phyloP scores from a whole-genome alignment of 2,329 filamentous ascomycete genomes.

The Xylariomycetidae sp. region DNA sequence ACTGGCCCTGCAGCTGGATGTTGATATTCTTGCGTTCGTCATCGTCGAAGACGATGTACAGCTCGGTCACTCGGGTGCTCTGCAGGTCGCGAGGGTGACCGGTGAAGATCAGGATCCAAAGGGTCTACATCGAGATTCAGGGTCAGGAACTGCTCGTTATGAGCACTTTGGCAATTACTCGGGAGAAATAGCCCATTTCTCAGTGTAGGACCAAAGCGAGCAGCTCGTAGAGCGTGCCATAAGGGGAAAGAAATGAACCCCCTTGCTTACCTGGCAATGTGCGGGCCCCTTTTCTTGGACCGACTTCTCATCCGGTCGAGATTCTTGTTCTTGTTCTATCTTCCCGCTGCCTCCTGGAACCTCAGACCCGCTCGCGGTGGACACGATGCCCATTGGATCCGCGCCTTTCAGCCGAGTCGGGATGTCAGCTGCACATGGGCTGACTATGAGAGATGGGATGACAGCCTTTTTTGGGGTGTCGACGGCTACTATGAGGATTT shows the following conservation, averaged over 20 bases:
- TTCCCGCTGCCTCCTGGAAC: conserved; percentile 7
- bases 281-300: no score
- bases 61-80: conserved; percentile 23
- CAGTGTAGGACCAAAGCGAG: no score
- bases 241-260: no score
- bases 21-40: conserved; percentile 24
- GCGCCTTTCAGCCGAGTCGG: conserved; percentile 10
- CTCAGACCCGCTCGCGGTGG: conserved; percentile 13
- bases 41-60: conserved; percentile 24
- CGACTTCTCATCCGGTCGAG: no score
- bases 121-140: no score
- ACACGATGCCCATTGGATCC: conserved; percentile 15
- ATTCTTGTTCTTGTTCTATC: conserved; percentile 11
- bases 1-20: conserved; percentile 22
- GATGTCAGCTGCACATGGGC: conserved; percentile 5
- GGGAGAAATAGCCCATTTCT: no score
- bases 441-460: conserved; percentile 5
- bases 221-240: no score
- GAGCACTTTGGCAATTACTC: conserved; percentile 14
- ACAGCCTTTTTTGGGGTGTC: conserved; percentile 7
- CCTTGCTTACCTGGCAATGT: no score
- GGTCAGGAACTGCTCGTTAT: no score
- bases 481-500: no score
- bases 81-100: conserved; percentile 25
- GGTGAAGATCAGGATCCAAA: conserved; percentile 27